phyloP scores from a whole-genome alignment of 768 basidiomycete species.

The Hygrocybe coccinea region DNA sequence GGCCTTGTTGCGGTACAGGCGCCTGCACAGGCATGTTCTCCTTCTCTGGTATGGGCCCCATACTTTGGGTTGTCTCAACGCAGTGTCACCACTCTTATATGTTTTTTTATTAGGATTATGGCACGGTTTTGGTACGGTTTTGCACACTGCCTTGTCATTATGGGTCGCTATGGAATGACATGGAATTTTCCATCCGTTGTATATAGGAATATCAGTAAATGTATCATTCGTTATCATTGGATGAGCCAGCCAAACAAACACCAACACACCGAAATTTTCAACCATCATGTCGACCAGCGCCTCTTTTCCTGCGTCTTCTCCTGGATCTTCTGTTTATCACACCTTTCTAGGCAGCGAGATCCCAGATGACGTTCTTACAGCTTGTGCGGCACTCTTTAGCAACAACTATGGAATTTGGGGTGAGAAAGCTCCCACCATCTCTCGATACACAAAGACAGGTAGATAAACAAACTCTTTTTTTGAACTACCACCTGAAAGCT shows the following conservation, averaged over 20 bases:
- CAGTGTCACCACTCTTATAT: no score
- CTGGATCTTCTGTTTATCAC: neutral
- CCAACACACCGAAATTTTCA: no score
- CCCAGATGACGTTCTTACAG: conserved; percentile 3
- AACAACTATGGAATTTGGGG: conserved; percentile 30
- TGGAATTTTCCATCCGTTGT: no score
- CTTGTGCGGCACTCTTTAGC: conserved; percentile 28
- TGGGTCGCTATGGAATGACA: no score
- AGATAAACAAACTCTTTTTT: neutral
- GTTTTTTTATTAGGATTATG: no score
- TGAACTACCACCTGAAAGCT: conserved; percentile 1
- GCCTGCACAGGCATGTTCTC: neutral
- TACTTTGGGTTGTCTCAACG: neutral
- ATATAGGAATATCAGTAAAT: no score
- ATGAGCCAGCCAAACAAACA: no score
- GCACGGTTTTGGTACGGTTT: no score
- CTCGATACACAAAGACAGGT: conserved; percentile 13
- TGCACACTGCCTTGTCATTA: no score
- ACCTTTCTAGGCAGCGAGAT: neutral
- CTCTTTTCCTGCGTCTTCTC: neutral
- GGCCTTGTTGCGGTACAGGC: neutral
- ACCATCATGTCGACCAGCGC: no score
- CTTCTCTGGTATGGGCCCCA: neutral
- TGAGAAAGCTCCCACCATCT: conserved; percentile 3
- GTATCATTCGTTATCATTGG: no score